These are phyloP conservation scores for Pythium vanterpoolii DNA, from an alignment of 352 stramenopile species.

Conservation along the genomic window DNA sequence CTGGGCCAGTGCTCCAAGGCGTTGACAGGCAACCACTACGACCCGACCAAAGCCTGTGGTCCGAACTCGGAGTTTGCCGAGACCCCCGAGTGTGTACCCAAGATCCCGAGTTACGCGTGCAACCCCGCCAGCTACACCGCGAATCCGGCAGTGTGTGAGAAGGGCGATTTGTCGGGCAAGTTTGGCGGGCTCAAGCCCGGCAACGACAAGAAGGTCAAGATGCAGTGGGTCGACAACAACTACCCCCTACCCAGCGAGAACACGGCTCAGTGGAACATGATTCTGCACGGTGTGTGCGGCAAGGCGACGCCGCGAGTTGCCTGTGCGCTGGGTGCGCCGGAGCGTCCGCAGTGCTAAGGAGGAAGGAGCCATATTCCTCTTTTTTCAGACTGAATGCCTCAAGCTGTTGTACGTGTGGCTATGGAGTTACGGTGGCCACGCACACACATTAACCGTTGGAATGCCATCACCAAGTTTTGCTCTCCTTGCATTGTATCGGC, in stretches of 20 bases:
- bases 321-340: conserved; percentile 13
- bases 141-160: conserved; percentile 23
- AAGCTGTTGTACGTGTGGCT: not conserved
- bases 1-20: conserved; percentile 21
- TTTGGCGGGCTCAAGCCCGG: conserved; percentile 24
- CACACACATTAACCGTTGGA: no score
- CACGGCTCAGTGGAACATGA: conserved; percentile 31
- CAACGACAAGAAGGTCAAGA: conserved; percentile 11
- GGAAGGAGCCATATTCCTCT: not conserved
- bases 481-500: no score
- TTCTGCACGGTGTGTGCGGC: conserved; percentile 32
- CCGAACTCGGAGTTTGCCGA: conserved; percentile 27
- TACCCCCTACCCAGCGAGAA: conserved; percentile 25
- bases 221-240: conserved; percentile 24
- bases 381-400: not conserved
- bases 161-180: conserved; percentile 34
- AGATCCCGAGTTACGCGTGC: conserved; percentile 27
- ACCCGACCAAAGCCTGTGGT: conserved; percentile 29
- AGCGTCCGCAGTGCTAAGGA: not conserved
- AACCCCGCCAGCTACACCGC: conserved; percentile 24
- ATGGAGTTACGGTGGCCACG: no score
- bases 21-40: conserved; percentile 32
- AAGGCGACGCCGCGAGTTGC: conserved; percentile 28
- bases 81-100: conserved; percentile 15
- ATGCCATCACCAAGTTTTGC: no score